Conservation (phyloP, 2,329 filamentous ascomycete genomes). For the Penicillium olsonii region DNA sequence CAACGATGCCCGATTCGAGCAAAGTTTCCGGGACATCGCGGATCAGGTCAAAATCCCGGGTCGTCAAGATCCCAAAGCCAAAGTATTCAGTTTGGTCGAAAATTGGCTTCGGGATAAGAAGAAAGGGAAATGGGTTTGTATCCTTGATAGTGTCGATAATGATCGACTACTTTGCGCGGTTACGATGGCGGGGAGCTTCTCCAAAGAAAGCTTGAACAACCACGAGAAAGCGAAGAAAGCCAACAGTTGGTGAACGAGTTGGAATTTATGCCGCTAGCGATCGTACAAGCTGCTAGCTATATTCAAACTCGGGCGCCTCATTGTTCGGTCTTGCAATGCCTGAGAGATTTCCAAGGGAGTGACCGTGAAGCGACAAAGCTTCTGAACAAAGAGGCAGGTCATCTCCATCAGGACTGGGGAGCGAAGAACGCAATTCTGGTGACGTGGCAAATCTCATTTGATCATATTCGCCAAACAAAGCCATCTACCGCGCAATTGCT, state of each 20-base stretch:
- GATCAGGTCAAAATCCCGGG: constrained; percentile 31
- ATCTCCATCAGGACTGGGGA: constrained; percentile 22
- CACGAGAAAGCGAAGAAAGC: background rate
- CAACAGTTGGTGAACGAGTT: constrained; percentile 12
- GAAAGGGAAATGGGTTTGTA: constrained; percentile 24
- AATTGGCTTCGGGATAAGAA: constrained; percentile 22
- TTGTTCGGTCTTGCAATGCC: constrained; percentile 12
- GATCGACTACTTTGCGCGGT: constrained; percentile 12
- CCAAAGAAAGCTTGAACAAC: constrained; percentile 25
- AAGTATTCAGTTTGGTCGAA: constrained; percentile 34
- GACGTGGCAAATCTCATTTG: constrained; percentile 37
- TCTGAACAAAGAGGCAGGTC: constrained; percentile 29
- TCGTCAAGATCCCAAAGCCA: constrained; percentile 29
- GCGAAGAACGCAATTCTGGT: constrained; percentile 26
- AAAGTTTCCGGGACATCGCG: constrained; percentile 39
- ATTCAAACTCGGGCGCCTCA: constrained; percentile 18
- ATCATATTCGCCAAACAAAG: constrained; percentile 23
- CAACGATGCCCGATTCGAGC: constrained; percentile 35
- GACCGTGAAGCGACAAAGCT: constrained; percentile 30
- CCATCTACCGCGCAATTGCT: constrained; percentile 27
- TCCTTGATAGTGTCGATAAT: constrained; percentile 30
- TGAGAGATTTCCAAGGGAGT: constrained; percentile 34
- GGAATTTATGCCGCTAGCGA: constrained; percentile 33
- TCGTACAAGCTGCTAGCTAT: constrained; percentile 33
- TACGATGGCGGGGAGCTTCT: constrained; percentile 26